Conservation (phyloP, 495 filamentous ascomycete genomes). For the Peziza echinospora region DNA sequence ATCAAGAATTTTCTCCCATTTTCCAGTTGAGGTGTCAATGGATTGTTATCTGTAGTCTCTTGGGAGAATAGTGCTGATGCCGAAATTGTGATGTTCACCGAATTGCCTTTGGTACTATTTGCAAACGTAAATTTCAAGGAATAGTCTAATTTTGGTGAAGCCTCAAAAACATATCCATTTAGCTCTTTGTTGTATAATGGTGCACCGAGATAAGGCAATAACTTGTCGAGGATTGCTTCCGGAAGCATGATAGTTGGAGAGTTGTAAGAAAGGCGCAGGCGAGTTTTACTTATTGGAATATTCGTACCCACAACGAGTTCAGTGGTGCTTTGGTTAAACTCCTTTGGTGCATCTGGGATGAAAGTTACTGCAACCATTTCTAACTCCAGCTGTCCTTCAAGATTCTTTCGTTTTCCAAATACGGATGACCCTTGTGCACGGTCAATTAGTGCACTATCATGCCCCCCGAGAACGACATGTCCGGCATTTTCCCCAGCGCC, state of each 20-base stretch:
- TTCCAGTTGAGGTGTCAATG: conserved; percentile 10
- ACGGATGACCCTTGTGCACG: conserved; percentile 7
- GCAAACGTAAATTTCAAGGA: conserved; percentile 12
- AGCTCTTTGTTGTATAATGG: conserved; percentile 7
- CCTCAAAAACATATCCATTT: conserved; percentile 14
- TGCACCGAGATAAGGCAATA: conserved; percentile 15
- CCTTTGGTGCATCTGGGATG: conserved; percentile 1
- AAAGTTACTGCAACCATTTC: conserved; percentile 7
- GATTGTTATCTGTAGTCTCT: conserved; percentile 10
- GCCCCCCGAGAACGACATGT: conserved; percentile 17
- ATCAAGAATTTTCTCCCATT: conserved; percentile 13
- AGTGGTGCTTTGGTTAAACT: conserved; percentile 1
- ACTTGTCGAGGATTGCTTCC: conserved; percentile 1
- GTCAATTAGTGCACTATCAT: conserved; percentile 16
- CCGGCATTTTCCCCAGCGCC: conserved; percentile 7
- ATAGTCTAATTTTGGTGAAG: conserved; percentile 8
- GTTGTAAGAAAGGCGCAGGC: conserved; percentile 10
- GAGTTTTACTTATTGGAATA: not conserved
- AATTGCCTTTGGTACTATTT: conserved; percentile 7
- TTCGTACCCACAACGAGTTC: conserved; percentile 1
- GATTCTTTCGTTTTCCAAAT: conserved; percentile 7
- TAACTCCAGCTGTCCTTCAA: conserved; percentile 5
- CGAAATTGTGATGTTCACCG: conserved; percentile 7
- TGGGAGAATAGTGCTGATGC: conserved; percentile 12
- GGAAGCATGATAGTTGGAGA: conserved; percentile 12